Conservation (phyloP, 2,329 filamentous ascomycete species). For the Colletotrichum sp. region DNA sequence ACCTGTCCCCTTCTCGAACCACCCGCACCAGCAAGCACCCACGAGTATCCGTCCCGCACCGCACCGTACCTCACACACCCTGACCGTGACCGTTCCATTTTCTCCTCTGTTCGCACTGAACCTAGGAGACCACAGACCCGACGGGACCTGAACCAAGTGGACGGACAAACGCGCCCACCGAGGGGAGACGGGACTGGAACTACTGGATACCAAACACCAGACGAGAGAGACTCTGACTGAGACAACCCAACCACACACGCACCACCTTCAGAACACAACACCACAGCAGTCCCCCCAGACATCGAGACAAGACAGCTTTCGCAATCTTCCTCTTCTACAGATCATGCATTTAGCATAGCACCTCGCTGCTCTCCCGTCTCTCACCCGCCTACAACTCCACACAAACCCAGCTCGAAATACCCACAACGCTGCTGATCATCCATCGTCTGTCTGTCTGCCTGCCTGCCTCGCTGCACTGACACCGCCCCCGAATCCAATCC, state of each 20-base stretch:
- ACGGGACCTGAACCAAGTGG: not conserved
- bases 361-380: not conserved
- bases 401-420: not conserved
- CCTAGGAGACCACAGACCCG: not conserved
- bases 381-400: not conserved
- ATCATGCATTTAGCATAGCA: constrained; percentile 20
- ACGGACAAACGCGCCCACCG: not conserved
- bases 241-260: constrained; percentile 11
- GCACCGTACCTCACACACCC: not conserved
- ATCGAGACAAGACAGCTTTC: not conserved
- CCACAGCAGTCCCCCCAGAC: not conserved
- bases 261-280: not conserved
- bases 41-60: not conserved
- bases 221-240: constrained; percentile 13
- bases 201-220: not conserved
- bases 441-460: not conserved
- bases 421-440: not conserved
- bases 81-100: not conserved
- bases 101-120: not conserved
- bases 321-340: not conserved
- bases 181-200: not conserved
- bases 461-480: not conserved
- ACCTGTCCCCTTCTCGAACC: constrained; percentile 16
- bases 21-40: not conserved
- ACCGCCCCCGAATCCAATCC: not conserved